Percentiles rank a stretch among this genome's conserved stretches.
Conservation (phyloP, 192 early-diverging fungal genomes). For the Rhizophagus clarus region DNA sequence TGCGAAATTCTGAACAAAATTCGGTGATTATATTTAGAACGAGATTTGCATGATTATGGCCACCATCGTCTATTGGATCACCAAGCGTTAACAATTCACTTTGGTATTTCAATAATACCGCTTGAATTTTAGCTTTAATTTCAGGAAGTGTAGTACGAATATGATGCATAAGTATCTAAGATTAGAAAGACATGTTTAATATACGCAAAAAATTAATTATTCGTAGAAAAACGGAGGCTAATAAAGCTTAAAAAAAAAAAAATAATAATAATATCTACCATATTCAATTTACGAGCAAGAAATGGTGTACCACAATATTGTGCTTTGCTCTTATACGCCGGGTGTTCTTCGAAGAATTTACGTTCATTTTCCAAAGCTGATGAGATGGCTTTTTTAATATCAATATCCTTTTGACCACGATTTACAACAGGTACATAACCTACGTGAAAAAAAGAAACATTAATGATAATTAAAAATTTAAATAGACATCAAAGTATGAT, state of each 20-base stretch:
- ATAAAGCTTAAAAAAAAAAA: neutral
- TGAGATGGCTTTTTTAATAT: constrained; percentile 86
- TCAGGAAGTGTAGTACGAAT: constrained; percentile 98
- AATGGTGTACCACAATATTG: constrained; percentile 99
- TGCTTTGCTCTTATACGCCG: constrained; percentile 93
- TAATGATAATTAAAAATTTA: neutral
- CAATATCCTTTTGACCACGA: constrained; percentile 97
- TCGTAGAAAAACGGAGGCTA: too few relatives aligned
- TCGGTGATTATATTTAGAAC: constrained; percentile 98
- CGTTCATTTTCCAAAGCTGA: constrained; percentile 88
- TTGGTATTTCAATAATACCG: constrained; percentile 81
- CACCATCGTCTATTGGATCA: constrained; percentile 84
- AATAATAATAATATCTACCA: constrained; percentile 55
- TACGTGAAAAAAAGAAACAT: constrained; percentile 23
- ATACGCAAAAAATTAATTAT: too few relatives aligned
- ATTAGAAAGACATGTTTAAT: too few relatives aligned
- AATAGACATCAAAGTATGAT: constrained; percentile 9
- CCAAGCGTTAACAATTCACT: constrained; percentile 87
- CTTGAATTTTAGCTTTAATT: constrained; percentile 96
- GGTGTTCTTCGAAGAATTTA: constrained; percentile 93
- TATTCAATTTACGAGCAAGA: constrained; percentile 95
- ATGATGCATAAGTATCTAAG: constrained; percentile 97
- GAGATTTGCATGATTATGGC: constrained; percentile 75
- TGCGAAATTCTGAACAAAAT: constrained; percentile 96
- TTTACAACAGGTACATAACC: constrained; percentile 99